phyloP scores from a whole-genome alignment of 2,329 filamentous ascomycete species.

The Pseudocercospora fijiensis region DNA sequence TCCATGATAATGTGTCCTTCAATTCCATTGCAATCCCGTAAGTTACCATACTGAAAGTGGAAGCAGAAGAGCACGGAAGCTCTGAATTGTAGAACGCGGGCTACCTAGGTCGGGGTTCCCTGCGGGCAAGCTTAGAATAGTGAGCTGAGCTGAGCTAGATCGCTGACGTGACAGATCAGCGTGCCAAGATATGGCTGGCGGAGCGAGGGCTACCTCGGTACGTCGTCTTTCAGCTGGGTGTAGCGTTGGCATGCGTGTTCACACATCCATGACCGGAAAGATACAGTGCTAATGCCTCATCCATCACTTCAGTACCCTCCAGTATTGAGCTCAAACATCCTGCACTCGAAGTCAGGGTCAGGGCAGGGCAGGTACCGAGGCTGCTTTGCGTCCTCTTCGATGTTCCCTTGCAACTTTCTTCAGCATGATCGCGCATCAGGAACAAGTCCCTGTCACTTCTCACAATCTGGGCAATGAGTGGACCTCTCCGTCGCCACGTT shows the following conservation, averaged over 20 bases:
- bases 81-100: not conserved
- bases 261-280: not conserved
- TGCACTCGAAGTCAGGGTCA: not conserved
- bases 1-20: conserved; percentile 19
- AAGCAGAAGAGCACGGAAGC: not conserved
- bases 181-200: not conserved
- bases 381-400: not conserved
- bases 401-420: too few relatives aligned
- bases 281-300: not conserved
- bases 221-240: not conserved
- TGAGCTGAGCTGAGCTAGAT: not conserved
- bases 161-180: not conserved
- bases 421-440: too few relatives aligned
- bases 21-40: conserved; percentile 3
- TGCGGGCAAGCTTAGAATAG: not conserved
- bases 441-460: too few relatives aligned
- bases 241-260: not conserved
- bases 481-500: not conserved
- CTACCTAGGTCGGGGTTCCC: not conserved
- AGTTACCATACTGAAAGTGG: not conserved
- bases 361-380: not conserved
- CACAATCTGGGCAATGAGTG: not conserved
- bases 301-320: not conserved
- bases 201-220: not conserved
- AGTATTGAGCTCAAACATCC: not conserved